Conservation (phyloP, 2,329 filamentous ascomycete genomes). For the Ilyonectria mors-panacis region DNA sequence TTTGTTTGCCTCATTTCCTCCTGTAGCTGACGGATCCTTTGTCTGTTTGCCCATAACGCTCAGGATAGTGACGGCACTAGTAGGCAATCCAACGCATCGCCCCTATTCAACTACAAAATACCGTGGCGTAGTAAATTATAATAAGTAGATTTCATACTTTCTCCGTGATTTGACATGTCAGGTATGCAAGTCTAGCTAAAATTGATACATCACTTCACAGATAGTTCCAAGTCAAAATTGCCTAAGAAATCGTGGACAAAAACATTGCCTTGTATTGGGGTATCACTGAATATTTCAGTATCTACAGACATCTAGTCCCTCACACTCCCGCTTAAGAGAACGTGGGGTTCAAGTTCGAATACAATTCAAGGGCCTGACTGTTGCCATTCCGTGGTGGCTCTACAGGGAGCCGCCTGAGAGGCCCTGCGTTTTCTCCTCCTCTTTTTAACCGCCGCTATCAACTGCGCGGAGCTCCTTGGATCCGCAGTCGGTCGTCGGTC, state of each 20-base stretch:
- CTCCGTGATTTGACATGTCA: neutral
- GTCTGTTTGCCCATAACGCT: neutral
- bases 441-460: constrained; percentile 11
- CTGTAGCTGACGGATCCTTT: neutral
- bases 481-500: constrained; percentile 2
- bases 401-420: neutral
- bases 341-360: neutral
- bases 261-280: constrained; percentile 7
- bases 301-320: constrained; percentile 5
- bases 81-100: neutral
- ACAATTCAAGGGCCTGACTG: neutral
- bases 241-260: neutral
- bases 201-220: neutral
- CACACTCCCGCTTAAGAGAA: neutral
- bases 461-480: constrained; percentile 3
- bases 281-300: constrained; percentile 8
- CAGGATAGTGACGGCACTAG: neutral
- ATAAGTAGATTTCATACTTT: neutral
- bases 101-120: too few relatives aligned
- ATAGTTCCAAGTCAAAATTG: neutral
- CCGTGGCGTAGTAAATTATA: too few relatives aligned
- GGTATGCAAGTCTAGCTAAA: too few relatives aligned
- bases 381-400: neutral
- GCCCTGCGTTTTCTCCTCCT: constrained; percentile 12
- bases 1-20: neutral